Base-by-base conservation (phyloP, 2,329 filamentous ascomycete genomes). In the Aspergillus cejpii region DNA sequence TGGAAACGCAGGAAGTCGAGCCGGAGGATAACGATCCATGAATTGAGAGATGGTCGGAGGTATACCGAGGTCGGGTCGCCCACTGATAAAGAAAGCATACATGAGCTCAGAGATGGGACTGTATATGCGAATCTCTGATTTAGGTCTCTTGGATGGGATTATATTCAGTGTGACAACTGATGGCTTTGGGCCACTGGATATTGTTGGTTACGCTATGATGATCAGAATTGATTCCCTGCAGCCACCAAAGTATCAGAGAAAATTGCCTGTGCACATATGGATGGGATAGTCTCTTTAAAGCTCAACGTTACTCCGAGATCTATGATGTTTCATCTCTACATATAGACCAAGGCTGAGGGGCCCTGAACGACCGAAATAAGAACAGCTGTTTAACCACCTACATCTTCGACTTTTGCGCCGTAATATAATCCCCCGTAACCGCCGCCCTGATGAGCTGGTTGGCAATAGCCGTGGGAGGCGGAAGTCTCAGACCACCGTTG, bases 391-490 rank as follows among this genome's bases (percentile, higher is more conserved):
- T 38, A 10, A 19, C 10, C 29, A 6, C 33, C 50, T 57, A 70
- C 52, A 66, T 67, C 57, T 63, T 69, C 39, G 65, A 78, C 65
- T 79, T 83, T 11, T 48, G 68, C 2, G 71, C 73, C 8, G 74
- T 74, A 48, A 86, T 70, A 63, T 86, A 92, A 0, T 88, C 88
- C 42, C 61, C 61, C 40, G 82, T 80, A 0, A 84, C 78, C 11
- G 95, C 88, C 1, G 89, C 87, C 41, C 74, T 76, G 56, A 98
- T 81, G 61, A 97, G 69, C 63, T 90, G 85, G 66, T 97, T 86
- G 12, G 92, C 92, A 75, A 98, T 97, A 1, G 92, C 91, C 27
- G 89, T 94, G 47, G 76, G 72, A 2, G 89, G 88, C 37, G 92
- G 92, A 61, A 98, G 67, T 44, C 87, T 79, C 70, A 98, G 66